These are phyloP conservation scores for Exobasidium rhododendri DNA, from an alignment of 1,284 basidiomycete genomes.

Conservation along the genomic window DNA sequence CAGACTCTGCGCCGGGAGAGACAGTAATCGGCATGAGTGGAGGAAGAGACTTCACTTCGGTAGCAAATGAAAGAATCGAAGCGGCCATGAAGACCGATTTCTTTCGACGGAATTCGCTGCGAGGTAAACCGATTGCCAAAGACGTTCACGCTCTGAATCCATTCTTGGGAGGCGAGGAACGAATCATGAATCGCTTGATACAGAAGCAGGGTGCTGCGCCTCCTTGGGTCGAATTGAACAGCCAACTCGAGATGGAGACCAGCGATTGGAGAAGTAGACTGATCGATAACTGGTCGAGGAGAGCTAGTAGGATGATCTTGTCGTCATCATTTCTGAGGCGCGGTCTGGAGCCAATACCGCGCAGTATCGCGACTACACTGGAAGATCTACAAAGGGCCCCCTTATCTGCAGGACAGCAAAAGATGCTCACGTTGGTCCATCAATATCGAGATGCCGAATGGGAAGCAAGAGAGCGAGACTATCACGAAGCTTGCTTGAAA, in stretches of 20 bases:
- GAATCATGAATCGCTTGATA: slow-evolving; percentile 82
- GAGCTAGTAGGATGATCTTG: slow-evolving; percentile 63
- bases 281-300: slow-evolving; percentile 64
- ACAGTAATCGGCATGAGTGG: slow-evolving; percentile 4
- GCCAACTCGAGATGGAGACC: slow-evolving; percentile 64
- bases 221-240: slow-evolving; percentile 85
- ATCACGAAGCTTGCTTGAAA: slow-evolving; percentile 29
- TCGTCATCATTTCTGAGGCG: slow-evolving; percentile 13
- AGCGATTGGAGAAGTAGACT: slow-evolving; percentile 66
- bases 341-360: slow-evolving; percentile 12
- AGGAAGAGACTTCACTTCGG: slow-evolving; percentile 37
- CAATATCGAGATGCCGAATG: slow-evolving; percentile 69
- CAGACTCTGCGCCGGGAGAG: slow-evolving; percentile 4
- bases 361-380: not conserved
- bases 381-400: slow-evolving; percentile 1
- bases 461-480: slow-evolving; percentile 65
- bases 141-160: slow-evolving; percentile 72
- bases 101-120: slow-evolving; percentile 70
- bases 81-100: slow-evolving; percentile 67
- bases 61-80: slow-evolving; percentile 56
- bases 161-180: slow-evolving; percentile 58
- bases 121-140: slow-evolving; percentile 68
- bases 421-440: slow-evolving; percentile 48
- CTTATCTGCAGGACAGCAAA: slow-evolving; percentile 11
- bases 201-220: slow-evolving; percentile 78